A percentile compares a stretch with the other conserved stretches of the same genome.
Conservation (phyloP, 106 monocot species). For the Alisma plantagoaquatica region DNA sequence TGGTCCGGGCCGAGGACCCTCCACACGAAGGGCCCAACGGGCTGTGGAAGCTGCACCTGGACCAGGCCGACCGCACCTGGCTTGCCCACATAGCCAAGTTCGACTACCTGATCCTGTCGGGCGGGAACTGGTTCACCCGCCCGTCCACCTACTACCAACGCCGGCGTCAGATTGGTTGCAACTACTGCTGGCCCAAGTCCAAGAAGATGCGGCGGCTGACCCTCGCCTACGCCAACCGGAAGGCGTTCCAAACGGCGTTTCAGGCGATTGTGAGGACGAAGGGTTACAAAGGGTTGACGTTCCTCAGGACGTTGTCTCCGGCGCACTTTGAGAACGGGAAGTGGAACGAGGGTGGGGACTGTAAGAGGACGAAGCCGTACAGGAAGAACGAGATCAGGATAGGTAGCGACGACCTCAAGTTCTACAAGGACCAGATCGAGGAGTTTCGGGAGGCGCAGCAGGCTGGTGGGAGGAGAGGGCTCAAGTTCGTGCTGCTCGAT, state of each 20-base stretch:
- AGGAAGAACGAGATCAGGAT: slow-evolving; percentile 15
- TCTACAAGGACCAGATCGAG: slow-evolving; percentile 29
- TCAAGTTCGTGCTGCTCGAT: slow-evolving; percentile 31
- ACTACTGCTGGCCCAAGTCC: neutral
- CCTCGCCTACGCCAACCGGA: neutral
- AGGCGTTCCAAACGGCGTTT: slow-evolving; percentile 31
- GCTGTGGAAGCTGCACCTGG: slow-evolving; percentile 6
- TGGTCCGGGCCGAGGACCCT: neutral
- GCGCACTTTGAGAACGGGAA: slow-evolving; percentile 30
- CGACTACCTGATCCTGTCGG: slow-evolving; percentile 5
- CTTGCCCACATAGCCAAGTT: slow-evolving; percentile 1
- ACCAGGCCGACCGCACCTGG: slow-evolving; percentile 1
- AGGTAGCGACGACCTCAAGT: slow-evolving; percentile 11
- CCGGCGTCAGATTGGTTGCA: neutral
- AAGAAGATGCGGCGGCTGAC: neutral
- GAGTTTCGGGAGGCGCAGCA: slow-evolving; percentile 31
- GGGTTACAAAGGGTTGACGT: slow-evolving; percentile 10
- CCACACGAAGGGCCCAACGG: neutral
- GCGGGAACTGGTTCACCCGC: slow-evolving; percentile 7
- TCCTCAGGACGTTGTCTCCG: slow-evolving; percentile 33
- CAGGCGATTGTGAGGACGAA: slow-evolving; percentile 6
- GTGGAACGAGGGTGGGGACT: slow-evolving; percentile 49
- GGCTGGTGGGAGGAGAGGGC: slow-evolving; percentile 15
- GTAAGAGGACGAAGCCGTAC: slow-evolving; percentile 23
- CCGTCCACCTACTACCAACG: slow-evolving; percentile 3